Evolutionary conservation across 1,284 basidiomycete genomes (phyloP).

Genomic region (Apiotrichum akiyoshidainum): DNA sequence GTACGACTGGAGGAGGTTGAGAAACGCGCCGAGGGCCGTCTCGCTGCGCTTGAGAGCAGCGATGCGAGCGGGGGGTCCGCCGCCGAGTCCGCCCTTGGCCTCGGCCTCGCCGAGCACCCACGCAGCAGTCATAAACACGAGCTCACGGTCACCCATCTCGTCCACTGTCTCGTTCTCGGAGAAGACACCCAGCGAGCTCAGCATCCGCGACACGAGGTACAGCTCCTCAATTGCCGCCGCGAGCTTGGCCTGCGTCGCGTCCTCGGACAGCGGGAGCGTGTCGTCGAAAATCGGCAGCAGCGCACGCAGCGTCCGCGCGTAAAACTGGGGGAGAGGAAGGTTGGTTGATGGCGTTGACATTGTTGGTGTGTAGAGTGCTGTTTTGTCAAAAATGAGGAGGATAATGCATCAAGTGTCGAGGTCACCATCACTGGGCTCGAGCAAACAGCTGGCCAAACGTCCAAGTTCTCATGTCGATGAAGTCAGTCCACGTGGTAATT

Average conservation of each 20-base stretch:
- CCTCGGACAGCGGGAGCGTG: conserved; percentile 29
- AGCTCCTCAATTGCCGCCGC: conserved; percentile 35
- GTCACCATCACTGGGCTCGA: too few relatives aligned
- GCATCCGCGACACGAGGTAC: conserved; percentile 47
- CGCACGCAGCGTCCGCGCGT: conserved; percentile 34
- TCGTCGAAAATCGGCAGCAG: conserved; percentile 46
- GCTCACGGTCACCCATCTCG: conserved; percentile 75
- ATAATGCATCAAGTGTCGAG: too few relatives aligned
- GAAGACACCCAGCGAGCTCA: conserved; percentile 64
- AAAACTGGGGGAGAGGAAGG: conserved; percentile 45
- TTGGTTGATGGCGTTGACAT: conserved; percentile 17
- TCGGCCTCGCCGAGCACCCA: conserved; percentile 72
- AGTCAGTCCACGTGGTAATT: too few relatives aligned
- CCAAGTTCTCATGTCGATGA: too few relatives aligned
- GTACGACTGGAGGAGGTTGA: conserved; percentile 63
- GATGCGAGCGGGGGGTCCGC: conserved; percentile 57
- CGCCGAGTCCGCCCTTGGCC: conserved; percentile 61
- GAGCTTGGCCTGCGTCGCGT: conserved; percentile 31
- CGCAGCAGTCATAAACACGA: conserved; percentile 74
- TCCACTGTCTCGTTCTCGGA: conserved; percentile 80
- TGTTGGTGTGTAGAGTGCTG: neutral
- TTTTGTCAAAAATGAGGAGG: too few relatives aligned
- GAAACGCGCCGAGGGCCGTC: conserved; percentile 61
- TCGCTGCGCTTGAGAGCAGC: conserved; percentile 59
- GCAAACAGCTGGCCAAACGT: too few relatives aligned